Evolutionary conservation across 768 basidiomycete species (phyloP), one percentile per base, ranked within the genome.

Genomic region (Trametes villosa): DNA sequence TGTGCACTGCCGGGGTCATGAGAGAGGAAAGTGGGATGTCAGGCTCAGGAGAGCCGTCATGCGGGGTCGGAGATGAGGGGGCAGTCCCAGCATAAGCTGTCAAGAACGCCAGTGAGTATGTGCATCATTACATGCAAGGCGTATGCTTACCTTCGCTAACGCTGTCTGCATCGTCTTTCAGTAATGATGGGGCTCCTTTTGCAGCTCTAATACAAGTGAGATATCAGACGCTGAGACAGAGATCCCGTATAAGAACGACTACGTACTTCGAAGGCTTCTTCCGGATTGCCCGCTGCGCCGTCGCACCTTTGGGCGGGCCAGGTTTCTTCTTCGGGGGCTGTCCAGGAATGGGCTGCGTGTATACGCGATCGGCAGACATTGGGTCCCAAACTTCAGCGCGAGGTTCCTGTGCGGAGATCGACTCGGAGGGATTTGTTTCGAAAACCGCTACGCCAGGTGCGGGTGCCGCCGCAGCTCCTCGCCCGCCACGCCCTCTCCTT

Each of bases 1-100:
- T 47, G 1, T 59, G 59, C 13, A 53, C 44, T 4, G 57, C 45
- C 4, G 55, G 50, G 1, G 62, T 36, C 0, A 65, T 50, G 44
- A 63, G 40, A 5, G 51, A 60, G 31, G 63, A 61, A 9, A 59
- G 48, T 5, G 61, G 62, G 1, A 66, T 42, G 17, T 72, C 72
- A 18, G 73, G 70, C 58, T 65, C 75, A 62, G 71, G 71, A 4
- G 66, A 68, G 7, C 81, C 82, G 24, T 82, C 76, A 41, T 79
- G 79, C 26, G 77, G 75, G n/a, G 83, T 74, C 11, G 89, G 89
- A 1, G 89, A 91, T 3, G 89, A 91, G 2, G 89, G 86, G 3
- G 87, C 88, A 17, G 89, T 91, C 29, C 84, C 84, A 15, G 86
- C 81, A 68, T 85, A 85, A 41, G 82, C 89, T 84, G 63, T 22